Conservation (phyloP, 2,329 filamentous ascomycete genomes). For the Juglanconis juglandina region DNA sequence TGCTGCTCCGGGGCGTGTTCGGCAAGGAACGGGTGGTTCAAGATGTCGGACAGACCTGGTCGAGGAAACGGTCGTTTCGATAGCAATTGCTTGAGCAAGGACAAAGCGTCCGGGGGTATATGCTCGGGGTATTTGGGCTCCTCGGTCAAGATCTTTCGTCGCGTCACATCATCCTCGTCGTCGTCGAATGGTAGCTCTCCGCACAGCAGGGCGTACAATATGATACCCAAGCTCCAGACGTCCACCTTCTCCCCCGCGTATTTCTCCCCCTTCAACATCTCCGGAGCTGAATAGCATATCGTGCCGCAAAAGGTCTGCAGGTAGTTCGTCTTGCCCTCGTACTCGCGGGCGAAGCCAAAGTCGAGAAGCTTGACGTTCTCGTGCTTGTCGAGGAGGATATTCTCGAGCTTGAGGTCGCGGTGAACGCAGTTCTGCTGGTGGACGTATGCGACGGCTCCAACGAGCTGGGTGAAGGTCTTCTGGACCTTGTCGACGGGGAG, state of each 20-base stretch:
- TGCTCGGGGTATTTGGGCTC: conserved; percentile 83
- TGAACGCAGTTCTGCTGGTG: conserved; percentile 95
- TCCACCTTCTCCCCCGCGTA: conserved; percentile 98
- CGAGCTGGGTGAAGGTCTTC: conserved; percentile 92
- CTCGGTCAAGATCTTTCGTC: conserved; percentile 76
- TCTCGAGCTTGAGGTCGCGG: conserved; percentile 93
- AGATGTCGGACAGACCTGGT: conserved; percentile 78
- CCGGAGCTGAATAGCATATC: conserved; percentile 93
- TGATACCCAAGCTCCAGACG: conserved; percentile 87
- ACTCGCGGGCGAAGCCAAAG: conserved; percentile 96
- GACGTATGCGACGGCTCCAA: conserved; percentile 92
- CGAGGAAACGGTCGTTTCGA: conserved; percentile 86
- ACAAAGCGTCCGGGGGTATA: conserved; percentile 72
- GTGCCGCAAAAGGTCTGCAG: conserved; percentile 97
- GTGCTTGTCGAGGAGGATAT: conserved; percentile 92
- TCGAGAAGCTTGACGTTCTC: conserved; percentile 97
- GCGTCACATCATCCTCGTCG: conserved; percentile 85
- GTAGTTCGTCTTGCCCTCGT: conserved; percentile 91
- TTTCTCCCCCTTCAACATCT: conserved; percentile 98
- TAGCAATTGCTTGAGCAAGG: conserved; percentile 74
- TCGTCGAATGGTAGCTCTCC: conserved; percentile 94
- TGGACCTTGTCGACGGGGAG: conserved; percentile 84
- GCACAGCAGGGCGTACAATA: conserved; percentile 76
- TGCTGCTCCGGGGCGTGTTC: conserved; percentile 87
- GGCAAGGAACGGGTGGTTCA: conserved; percentile 81